Percentiles rank a stretch among this genome's conserved stretches.
These are phyloP conservation scores for Gracilaria caudata DNA, from an alignment of 23 red algal genomes.

Conservation along the genomic window DNA sequence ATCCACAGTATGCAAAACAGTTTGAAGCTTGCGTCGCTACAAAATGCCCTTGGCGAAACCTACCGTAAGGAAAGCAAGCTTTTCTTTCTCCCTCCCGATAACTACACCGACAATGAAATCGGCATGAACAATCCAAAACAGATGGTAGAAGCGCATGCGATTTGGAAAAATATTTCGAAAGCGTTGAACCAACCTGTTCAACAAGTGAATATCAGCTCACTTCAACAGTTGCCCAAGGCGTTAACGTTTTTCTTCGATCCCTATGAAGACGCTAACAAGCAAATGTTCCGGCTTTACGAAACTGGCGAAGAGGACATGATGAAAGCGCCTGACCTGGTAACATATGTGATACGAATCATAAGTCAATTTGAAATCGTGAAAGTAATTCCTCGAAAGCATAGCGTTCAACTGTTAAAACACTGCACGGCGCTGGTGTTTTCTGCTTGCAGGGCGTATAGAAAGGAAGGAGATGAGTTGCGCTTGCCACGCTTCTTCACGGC, in stretches of 20 bases:
- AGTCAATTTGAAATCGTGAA: not conserved
- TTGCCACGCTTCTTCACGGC: not conserved
- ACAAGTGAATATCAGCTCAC: not conserved
- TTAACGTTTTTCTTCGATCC: slow-evolving; percentile 2
- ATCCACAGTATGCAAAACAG: not conserved
- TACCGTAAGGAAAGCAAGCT: not conserved
- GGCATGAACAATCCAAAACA: not conserved
- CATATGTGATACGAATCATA: not conserved
- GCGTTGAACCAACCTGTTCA: not conserved
- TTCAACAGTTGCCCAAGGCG: not conserved
- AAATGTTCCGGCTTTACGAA: not conserved
- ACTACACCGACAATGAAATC: not conserved
- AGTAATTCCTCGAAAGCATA: not conserved
- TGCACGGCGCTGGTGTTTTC: slow-evolving; percentile 2
- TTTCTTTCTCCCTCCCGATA: not conserved
- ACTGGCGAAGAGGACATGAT: not conserved
- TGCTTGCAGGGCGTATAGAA: not conserved
- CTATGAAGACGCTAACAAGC: not conserved
- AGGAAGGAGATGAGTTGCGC: not conserved
- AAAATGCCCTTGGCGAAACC: not conserved
- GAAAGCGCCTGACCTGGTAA: not conserved
- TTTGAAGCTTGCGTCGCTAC: not conserved
- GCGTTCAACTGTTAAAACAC: not conserved
- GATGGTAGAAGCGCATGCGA: no score
- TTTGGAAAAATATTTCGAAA: not conserved